Evolutionary conservation across 192 early-diverging fungal species (phyloP).

Genomic region (Podochytrium sp.): DNA sequence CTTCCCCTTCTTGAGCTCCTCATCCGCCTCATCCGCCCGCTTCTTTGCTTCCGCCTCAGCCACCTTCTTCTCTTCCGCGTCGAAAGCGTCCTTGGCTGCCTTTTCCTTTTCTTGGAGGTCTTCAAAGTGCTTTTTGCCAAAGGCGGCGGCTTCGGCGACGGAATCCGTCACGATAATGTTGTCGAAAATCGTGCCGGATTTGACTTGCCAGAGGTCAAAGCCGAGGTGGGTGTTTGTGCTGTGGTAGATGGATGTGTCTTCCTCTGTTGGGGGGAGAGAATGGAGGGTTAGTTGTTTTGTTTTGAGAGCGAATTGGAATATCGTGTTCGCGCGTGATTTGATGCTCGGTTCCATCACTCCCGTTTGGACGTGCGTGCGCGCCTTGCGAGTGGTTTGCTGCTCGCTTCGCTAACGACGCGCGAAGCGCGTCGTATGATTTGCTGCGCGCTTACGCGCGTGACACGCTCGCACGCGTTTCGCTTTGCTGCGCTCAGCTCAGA

Average conservation of each 20-base stretch:
- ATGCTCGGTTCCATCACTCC: too few species aligned
- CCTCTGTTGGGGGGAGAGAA: constrained; percentile 8
- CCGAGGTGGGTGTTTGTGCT: constrained; percentile 44
- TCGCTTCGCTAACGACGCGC: too few species aligned
- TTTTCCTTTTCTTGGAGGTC: constrained; percentile 33
- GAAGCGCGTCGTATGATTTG: too few species aligned
- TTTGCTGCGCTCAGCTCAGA: too few species aligned
- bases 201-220: constrained; percentile 62
- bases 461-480: too few species aligned
- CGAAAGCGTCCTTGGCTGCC: constrained; percentile 42
- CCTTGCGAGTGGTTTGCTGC: too few species aligned
- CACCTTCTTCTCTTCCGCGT: constrained; percentile 27
- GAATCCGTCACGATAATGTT: constrained; percentile 58
- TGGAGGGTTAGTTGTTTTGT: background rate
- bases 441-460: too few species aligned
- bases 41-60: constrained; percentile 14
- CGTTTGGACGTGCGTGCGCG: too few species aligned
- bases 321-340: too few species aligned
- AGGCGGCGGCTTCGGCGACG: constrained; percentile 48
- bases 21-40: constrained; percentile 16
- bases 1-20: background rate
- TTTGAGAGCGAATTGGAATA: background rate
- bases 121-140: constrained; percentile 40
- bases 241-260: constrained; percentile 38
- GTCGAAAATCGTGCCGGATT: constrained; percentile 55